These are phyloP conservation scores for Gossypium australe DNA, from an alignment of 345 rosid genomes.

Conservation along the genomic window DNA sequence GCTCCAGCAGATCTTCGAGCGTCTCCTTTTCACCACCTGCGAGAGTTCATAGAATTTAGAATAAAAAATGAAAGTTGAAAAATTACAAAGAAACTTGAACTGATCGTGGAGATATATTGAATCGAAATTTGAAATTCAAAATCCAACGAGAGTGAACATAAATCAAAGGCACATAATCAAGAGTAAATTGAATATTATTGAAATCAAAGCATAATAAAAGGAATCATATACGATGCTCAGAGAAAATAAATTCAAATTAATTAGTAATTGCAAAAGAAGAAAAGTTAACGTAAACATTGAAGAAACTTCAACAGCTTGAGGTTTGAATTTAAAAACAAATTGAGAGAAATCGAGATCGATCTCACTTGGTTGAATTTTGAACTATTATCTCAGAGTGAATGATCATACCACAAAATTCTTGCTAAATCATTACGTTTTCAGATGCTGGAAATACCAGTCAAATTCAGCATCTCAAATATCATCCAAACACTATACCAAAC, in stretches of 20 bases:
- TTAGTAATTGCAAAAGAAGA: neutral
- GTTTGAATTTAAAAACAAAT: neutral
- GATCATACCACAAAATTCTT: neutral
- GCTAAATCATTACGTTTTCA: neutral
- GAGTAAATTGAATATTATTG: neutral
- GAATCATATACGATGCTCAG: neutral
- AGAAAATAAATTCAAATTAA: neutral
- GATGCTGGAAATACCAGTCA: neutral
- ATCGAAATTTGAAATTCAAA: conserved; percentile 2
- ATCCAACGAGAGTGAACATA: neutral
- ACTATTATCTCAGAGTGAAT: neutral
- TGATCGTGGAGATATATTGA: neutral
- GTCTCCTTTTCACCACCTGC: conserved; percentile 53
- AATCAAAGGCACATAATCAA: conserved; percentile 1
- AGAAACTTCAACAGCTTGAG: neutral
- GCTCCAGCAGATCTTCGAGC: conserved; percentile 39
- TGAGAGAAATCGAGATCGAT: neutral
- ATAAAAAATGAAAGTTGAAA: neutral
- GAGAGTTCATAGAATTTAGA: neutral
- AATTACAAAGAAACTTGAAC: neutral
- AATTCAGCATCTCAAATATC: neutral
- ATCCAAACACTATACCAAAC: neutral
- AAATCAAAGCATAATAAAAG: neutral
- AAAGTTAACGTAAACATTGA: neutral
- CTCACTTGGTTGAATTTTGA: neutral